Evolutionary conservation across 2,329 filamentous ascomycete species (phyloP), one percentile per base, ranked within the genome.

Genomic region (Sclerotinia spermophila): DNA sequence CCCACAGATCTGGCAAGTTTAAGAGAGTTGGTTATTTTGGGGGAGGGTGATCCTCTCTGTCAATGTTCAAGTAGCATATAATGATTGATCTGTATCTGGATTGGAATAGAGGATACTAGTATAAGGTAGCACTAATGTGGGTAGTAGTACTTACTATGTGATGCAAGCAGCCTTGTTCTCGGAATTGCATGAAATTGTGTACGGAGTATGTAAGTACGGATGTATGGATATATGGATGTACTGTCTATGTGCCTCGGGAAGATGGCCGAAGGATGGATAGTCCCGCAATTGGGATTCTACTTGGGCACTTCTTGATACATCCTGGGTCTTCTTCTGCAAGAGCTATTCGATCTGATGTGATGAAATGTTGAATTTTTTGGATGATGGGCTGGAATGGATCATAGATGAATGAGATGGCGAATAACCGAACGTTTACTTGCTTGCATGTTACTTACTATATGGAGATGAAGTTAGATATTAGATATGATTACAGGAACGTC

Each of bases 61-160:
- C 33, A n/a, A n/a, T 51, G 38, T 7, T 51, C 55, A 40, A 68
- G 66, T 51, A 55, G 66, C 55, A 61, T 68, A 19, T 53, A 40
- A 61, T 68, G 66, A 68, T 61, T 30, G 33, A 38, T 42, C 33
- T 44, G 38, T 33, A 27, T 44, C 30, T 61, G 55, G n/a, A 68
- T 48, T 33, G 44, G 44, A 61, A 40, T 10, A 30, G 48, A 66
- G 33, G 24, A 6, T 15, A n/a, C n/a, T n/a, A n/a, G n/a, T n/a
- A 62, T 35, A 48, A 10, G 42, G 42, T 48, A n/a, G 42, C 51
- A 64, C 10, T 24, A 65, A 65, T 38, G 30, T n/a, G 42, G 40
- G 42, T 38, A 55, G 30, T 65, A 17, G 24, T 30, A 30, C 30
- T 30, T 40, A 40, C 30, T 40, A 40, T 35, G 33, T 30, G 33